phyloP scores from a whole-genome alignment of 495 filamentous ascomycete species.

The Penicillium simplicissimum region DNA sequence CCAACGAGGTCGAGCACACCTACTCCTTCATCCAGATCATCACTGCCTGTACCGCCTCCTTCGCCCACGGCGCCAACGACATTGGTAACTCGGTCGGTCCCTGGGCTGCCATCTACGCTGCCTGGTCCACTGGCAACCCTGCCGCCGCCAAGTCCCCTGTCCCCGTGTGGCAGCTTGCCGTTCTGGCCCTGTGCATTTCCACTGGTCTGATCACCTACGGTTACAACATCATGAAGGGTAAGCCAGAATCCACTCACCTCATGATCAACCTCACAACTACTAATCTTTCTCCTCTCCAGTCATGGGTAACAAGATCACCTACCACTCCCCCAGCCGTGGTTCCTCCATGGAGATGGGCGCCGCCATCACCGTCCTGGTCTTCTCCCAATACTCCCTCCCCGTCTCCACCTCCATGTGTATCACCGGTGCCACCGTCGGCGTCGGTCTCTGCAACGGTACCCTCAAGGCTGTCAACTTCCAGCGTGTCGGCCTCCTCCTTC shows the following conservation, averaged over 20 bases:
- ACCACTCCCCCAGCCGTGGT: constrained; percentile 61
- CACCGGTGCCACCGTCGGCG: constrained; percentile 58
- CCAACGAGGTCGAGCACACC: constrained; percentile 74
- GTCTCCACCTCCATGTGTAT: constrained; percentile 62
- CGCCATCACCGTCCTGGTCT: constrained; percentile 64
- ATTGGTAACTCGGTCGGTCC: constrained; percentile 76
- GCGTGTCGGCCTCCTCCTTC: constrained; percentile 53
- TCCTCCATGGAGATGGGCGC: constrained; percentile 68
- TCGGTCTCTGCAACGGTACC: constrained; percentile 58
- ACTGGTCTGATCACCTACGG: constrained; percentile 63
- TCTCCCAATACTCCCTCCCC: constrained; percentile 61
- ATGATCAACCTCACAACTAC: constrained; percentile 3
- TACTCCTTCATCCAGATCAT: constrained; percentile 76
- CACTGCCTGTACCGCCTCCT: constrained; percentile 73
- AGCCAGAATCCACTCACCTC: constrained; percentile 4
- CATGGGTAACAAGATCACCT: constrained; percentile 70
- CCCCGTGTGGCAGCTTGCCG: constrained; percentile 61
- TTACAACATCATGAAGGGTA: constrained; percentile 69
- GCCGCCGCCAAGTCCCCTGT: constrained; percentile 51
- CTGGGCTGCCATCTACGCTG: constrained; percentile 66
- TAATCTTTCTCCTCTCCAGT: constrained; percentile 34
- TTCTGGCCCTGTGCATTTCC: constrained; percentile 53
- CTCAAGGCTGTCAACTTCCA: constrained; percentile 65
- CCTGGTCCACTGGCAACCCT: constrained; percentile 60
- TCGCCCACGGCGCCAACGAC: constrained; percentile 81